Base-by-base conservation (phyloP, 2,329 filamentous ascomycete species). In the Beauveria australis region DNA sequence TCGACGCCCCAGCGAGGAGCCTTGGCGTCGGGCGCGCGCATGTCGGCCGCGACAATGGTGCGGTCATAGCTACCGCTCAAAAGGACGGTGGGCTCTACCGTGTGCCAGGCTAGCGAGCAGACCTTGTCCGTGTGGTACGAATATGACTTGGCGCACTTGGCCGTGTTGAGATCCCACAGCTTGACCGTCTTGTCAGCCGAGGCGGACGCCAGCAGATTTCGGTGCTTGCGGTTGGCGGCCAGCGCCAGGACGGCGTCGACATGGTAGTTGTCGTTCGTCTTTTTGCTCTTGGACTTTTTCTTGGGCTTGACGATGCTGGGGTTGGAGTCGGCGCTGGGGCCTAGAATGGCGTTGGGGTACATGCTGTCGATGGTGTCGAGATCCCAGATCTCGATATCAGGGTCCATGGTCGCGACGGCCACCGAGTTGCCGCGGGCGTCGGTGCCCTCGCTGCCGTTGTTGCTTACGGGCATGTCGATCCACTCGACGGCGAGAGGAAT, bases 351-450 rank as follows among this genome's bases (percentile, higher is more conserved):
- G 71, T 96, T 96, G 24, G 94, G 94, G 71, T 97, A 99, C 89
- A 99, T 96, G 84, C 89, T 90, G 77, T 99, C 94, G 57, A 99
- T 86, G 8, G 92, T 89, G 72, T 99, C 94, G 58, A 99, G 80
- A 71, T 99, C 92, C 94, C 94, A 99, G 59, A 99, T 87, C 78
- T 99, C 94, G 67, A 99, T 99, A 70, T 99, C 94, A 1, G 94
- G 93, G 71, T 97, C 93, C 86, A 97, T 96, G 5, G 94, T 97
- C 61, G 92, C 94, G 43, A 99, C 85, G 5, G 94, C 94, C 24
- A 96, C 92, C 67, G 93, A 97, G 77, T 96, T 99, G 60, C 90
- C 94, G 54, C 81, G 83, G 26, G 84, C 80, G 64, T 89, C 85
- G 63, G 84, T 83, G 47, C 83, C 82, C 5, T 81, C 76, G 51